Base-by-base conservation (phyloP, 139 green algal genomes). In the Pleodorina starrii region DNA sequence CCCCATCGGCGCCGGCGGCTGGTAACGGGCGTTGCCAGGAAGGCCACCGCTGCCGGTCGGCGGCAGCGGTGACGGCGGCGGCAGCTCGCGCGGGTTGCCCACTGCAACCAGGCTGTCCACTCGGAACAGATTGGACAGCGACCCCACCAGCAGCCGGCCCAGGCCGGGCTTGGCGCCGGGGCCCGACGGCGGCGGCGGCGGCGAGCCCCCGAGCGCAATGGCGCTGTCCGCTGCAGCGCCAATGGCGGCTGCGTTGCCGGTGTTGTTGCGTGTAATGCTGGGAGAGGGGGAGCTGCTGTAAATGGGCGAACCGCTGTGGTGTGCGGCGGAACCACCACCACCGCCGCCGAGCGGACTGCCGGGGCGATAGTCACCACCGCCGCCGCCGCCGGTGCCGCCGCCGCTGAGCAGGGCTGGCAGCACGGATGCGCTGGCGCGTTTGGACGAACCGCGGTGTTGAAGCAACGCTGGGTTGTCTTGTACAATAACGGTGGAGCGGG, bases 131-230 rank as follows among this genome's bases (percentile, higher is more conserved):
- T 51, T 88, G 7, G 66, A 78, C 35, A 88, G 82, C 6, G 82
- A 88, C 12, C 82, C 82, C 2, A 88, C 82, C 10, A 88, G 82
- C 44, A 80, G 43, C 82, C 42, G 74, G 44, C 82, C 66, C 6
- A 88, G 68, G 2, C 78, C 78, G 1, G 76, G 76, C 36, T 75
- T 86, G 51, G 7, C 29, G 7, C 10, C 14, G 11, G 11, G 1
- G 40, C 40, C 40, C 17, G 38, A 40, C 3, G 40, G 25, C 72
- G 42, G 16, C 40, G 72, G 40, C 27, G 72, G 40, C 40, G 25
- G 2, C 32, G 25, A 5, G n/a, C n/a, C 63, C 63, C 9, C 63
- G 29, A 17, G n/a, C 63, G 32, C 57, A 16, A 16, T 16, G 57
- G 57, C 63, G 10, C n/a, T 14, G 17, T 80, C 72, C 27, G 42